A percentile compares a stretch with the other conserved stretches of the same genome.
These are phyloP conservation scores for Amniculicola lignicola DNA, from an alignment of 495 filamentous ascomycete genomes.

Conservation along the genomic window DNA sequence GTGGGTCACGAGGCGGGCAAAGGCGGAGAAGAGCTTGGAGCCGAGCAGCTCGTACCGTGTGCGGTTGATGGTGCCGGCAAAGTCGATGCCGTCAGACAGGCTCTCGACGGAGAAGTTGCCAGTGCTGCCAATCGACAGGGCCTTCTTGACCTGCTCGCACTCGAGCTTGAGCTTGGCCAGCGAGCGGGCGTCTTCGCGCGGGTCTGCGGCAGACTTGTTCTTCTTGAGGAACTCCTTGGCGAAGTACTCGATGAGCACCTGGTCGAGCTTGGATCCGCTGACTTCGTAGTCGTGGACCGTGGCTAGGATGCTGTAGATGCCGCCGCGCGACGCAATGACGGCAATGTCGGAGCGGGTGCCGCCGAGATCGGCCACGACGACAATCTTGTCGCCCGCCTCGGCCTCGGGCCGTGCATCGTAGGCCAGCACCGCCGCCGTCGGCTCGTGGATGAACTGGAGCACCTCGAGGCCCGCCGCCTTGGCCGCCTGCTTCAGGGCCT, in stretches of 20 bases:
- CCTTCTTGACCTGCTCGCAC: constrained; percentile 84
- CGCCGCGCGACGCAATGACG: constrained; percentile 83
- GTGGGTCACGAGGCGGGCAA: constrained; percentile 78
- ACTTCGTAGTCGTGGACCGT: constrained; percentile 94
- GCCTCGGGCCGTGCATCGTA: constrained; percentile 85
- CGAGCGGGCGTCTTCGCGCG: constrained; percentile 71
- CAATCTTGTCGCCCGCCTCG: constrained; percentile 73
- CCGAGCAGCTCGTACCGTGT: constrained; percentile 89
- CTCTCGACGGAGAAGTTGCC: constrained; percentile 88
- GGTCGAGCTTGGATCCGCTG: constrained; percentile 75
- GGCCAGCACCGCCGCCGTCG: constrained; percentile 84
- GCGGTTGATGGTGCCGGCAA: constrained; percentile 84
- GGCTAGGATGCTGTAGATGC: constrained; percentile 93
- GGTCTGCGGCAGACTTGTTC: constrained; percentile 69
- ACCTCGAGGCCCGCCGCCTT: constrained; percentile 81
- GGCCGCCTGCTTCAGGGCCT: constrained; percentile 72
- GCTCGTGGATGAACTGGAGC: constrained; percentile 89
- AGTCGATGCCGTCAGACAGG: constrained; percentile 84
- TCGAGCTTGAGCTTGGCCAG: constrained; percentile 92
- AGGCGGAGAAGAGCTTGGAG: constrained; percentile 76
- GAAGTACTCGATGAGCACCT: constrained; percentile 90
- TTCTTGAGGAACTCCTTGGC: constrained; percentile 98
- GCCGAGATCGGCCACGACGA: constrained; percentile 90
- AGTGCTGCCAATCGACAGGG: constrained; percentile 79
- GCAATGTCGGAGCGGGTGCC: constrained; percentile 90